phyloP scores from a whole-genome alignment of 2,329 filamentous ascomycete genomes.

The Juglanconis sp. region DNA sequence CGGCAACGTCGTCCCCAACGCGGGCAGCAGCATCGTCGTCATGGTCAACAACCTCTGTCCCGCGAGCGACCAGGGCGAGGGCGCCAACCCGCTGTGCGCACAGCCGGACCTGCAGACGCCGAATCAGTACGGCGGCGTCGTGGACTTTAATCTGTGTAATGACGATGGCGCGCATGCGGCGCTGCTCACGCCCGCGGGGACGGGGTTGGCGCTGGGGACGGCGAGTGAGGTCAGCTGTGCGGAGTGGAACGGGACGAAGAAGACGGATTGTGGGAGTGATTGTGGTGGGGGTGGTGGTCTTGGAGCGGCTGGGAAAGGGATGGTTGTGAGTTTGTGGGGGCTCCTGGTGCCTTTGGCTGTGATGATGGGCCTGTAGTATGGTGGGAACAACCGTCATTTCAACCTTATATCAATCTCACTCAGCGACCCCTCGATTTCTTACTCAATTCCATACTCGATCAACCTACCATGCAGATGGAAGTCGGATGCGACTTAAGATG shows the following conservation, averaged over 20 bases:
- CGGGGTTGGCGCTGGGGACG: constrained; percentile 2
- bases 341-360: not conserved
- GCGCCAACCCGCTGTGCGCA: not conserved
- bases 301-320: not conserved
- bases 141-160: constrained; percentile 11
- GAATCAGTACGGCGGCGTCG: constrained; percentile 4
- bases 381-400: too few species aligned
- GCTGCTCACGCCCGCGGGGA: not conserved
- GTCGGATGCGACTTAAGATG: too few species aligned
- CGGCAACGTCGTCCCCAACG: constrained; percentile 4
- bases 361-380: not conserved
- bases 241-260: constrained; percentile 4
- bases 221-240: constrained; percentile 1
- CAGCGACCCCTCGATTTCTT: too few species aligned
- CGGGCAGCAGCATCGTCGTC: constrained; percentile 7
- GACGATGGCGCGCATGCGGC: constrained; percentile 10
- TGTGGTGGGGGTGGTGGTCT: not conserved
- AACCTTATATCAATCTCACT: too few species aligned
- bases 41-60: constrained; percentile 14
- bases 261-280: constrained; percentile 5
- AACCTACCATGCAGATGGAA: too few species aligned
- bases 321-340: constrained; percentile 1
- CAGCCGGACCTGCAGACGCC: constrained; percentile 8
- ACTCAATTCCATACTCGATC: too few species aligned
- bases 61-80: not conserved